Evolutionary conservation across 2,329 filamentous ascomycete species (phyloP), one percentile per base, ranked within the genome.

Genomic region (Penicillium sp.): DNA sequence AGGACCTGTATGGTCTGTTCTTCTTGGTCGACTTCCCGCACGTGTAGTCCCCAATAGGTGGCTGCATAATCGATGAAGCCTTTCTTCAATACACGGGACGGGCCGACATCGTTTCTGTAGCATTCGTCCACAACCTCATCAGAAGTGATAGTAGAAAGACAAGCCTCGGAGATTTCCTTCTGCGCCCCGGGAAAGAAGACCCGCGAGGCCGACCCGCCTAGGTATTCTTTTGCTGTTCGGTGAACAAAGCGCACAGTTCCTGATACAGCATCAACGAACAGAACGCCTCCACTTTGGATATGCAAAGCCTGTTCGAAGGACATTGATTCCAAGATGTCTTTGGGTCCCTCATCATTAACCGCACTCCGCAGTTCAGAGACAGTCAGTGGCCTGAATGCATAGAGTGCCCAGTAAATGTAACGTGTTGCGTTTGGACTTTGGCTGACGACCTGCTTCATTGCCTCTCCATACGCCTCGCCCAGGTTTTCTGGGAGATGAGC

Each of bases 101-200:
- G 25, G 1, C 29, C 48, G 3, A 35, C 47, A 12, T 49, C 32
- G 3, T 52, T 64, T 3, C 46, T 39, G n/a, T 68, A 68, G 27
- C 63, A 68, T 4, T 66, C 62, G 38, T 67, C 66, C 1, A 67
- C 55, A 8, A 66, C 60, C 12, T 68, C 66, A 42, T 68, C 66
- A 0, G 58, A 29, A 2, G 53, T 59, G 13, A 68, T 66, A 4
- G 51, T 45, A 0, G 58, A 56, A 2, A 68, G 50, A 29, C 66
- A 68, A 15, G 49, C 44, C 3, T 68, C 64, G 0, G 66, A 60
- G 8, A 68, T 67, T 1, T 66, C 44, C 13, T 60, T 63, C 8
- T 60, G 50, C 0, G 66, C 65, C 0, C 46, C 47, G 1, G 66
- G 62, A 10, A 68, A 68, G 40, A 67, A 66, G 0, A 65, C 64